Conservation (phyloP, 2,329 filamentous ascomycete species). For the Colletotrichum sp. region DNA sequence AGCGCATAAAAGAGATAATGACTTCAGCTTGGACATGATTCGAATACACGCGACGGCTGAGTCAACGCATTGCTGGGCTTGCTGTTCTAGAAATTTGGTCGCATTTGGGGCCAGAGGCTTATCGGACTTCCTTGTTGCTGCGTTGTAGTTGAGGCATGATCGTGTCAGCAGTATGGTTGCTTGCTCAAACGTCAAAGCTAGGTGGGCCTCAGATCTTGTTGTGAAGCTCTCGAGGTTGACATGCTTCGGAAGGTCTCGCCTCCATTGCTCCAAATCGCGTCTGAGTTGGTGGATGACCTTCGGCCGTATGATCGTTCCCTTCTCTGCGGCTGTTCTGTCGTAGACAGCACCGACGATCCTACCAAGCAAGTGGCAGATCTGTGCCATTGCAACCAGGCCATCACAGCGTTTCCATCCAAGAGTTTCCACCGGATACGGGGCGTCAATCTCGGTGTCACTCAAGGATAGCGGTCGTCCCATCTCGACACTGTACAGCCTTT, state of each 20-base stretch:
- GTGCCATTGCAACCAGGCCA: not conserved
- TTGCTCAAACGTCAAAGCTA: not conserved
- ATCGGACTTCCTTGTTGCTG: not conserved
- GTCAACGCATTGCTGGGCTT: not conserved
- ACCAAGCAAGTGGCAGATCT: not conserved
- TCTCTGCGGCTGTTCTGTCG: not conserved
- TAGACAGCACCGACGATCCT: not conserved
- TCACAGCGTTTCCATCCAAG: not conserved
- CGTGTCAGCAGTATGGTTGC: not conserved
- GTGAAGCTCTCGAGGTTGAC: not conserved
- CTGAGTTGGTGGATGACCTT: not conserved
- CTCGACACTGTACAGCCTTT: not conserved
- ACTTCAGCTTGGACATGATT: not conserved
- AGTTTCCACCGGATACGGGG: not conserved
- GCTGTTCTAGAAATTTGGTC: not conserved
- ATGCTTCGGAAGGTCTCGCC: not conserved
- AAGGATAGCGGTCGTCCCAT: not conserved
- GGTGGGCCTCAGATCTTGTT: not conserved
- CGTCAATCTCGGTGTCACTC: not conserved
- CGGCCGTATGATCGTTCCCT: not conserved
- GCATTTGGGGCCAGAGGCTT: not conserved
- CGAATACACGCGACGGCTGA: not conserved
- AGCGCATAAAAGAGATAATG: not conserved
- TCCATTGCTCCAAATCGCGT: not conserved
- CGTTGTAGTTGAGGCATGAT: not conserved